These are phyloP conservation scores for Epichloe aotearoae DNA, from an alignment of 2,329 filamentous ascomycete genomes.

Conservation along the genomic window DNA sequence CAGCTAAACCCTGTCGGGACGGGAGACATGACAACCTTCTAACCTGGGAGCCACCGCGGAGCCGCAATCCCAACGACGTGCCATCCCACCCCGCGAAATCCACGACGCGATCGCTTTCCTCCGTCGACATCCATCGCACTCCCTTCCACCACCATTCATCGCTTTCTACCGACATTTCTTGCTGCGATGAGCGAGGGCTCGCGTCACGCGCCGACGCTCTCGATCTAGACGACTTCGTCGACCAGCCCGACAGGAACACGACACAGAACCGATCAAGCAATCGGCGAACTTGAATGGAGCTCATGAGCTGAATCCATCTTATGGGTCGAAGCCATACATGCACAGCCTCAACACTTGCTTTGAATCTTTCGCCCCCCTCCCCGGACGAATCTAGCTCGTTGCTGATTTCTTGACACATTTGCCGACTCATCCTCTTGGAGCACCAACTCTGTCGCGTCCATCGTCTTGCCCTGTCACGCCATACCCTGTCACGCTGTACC, in stretches of 20 bases:
- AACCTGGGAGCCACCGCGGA: constrained; percentile 1
- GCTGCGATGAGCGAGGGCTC: not conserved
- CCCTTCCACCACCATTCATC: not conserved
- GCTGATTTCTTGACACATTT: not conserved
- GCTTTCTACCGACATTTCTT: not conserved
- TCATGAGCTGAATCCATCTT: no score
- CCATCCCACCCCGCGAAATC: not conserved
- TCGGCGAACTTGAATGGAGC: not conserved
- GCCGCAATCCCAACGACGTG: constrained; percentile 5
- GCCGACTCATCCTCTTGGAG: not conserved
- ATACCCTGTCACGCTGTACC: not conserved
- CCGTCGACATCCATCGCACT: not conserved
- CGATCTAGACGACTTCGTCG: not conserved
- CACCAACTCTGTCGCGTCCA: not conserved
- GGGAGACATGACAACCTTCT: constrained; percentile 1
- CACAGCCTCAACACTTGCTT: no score
- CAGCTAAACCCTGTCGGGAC: constrained; percentile 8
- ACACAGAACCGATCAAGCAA: no score
- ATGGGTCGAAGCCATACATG: not conserved
- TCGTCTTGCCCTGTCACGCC: not conserved
- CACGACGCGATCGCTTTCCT: constrained; percentile 1
- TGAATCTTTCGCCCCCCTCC: not conserved
- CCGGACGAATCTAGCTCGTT: not conserved
- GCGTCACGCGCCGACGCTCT: not conserved
- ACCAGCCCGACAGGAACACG: not conserved